Percentiles rank a stretch among this genome's conserved stretches.
These are phyloP conservation scores for Globisporangium carolinianum DNA, from an alignment of 352 stramenopile genomes.

Conservation along the genomic window DNA sequence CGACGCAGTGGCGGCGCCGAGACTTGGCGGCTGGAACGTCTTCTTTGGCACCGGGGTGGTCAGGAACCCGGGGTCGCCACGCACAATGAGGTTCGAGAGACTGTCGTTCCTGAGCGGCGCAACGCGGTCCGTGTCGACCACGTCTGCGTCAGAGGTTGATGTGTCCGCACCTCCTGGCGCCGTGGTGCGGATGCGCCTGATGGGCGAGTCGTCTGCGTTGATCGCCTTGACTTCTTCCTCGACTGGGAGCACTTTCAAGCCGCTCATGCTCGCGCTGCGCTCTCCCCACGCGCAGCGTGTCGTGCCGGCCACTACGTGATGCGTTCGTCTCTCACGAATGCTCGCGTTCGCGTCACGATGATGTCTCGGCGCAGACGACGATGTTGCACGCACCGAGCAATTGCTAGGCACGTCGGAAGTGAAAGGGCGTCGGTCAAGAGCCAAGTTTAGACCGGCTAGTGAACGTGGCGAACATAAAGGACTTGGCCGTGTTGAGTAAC, in stretches of 20 bases:
- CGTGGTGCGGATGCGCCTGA: neutral
- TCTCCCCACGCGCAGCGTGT: too few species aligned
- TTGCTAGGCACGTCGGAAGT: too few species aligned
- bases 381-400: too few species aligned
- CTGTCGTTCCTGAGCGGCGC: slow-evolving; percentile 12
- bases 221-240: slow-evolving; percentile 8
- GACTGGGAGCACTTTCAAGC: slow-evolving; percentile 14
- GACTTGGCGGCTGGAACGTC: neutral
- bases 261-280: slow-evolving; percentile 1
- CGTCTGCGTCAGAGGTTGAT: neutral
- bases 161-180: neutral
- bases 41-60: slow-evolving; percentile 8
- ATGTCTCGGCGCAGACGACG: too few species aligned
- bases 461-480: too few species aligned
- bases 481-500: too few species aligned
- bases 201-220: neutral
- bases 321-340: too few species aligned
- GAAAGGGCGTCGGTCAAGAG: too few species aligned
- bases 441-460: too few species aligned
- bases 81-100: slow-evolving; percentile 6
- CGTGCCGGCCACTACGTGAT: too few species aligned
- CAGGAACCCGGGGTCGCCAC: slow-evolving; percentile 9
- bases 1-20: neutral
- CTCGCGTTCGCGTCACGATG: too few species aligned
- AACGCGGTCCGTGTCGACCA: slow-evolving; percentile 1